Conservation (phyloP, 192 early-diverging fungal genomes). For the Rhizophagus sp. region DNA sequence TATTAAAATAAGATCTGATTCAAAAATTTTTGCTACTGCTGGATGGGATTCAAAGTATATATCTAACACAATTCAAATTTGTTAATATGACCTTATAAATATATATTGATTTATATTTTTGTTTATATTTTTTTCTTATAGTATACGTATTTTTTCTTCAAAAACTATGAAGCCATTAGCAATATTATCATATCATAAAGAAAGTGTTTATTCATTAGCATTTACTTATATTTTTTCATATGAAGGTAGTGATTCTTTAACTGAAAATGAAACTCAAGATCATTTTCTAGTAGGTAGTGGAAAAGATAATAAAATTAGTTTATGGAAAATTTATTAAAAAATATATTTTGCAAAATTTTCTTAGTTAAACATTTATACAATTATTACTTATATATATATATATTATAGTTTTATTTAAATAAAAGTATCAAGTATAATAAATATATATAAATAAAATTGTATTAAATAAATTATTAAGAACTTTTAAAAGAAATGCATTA, state of each 20-base stretch:
- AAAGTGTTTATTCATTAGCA: slow-evolving; percentile 39
- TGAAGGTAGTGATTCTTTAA: slow-evolving; percentile 7
- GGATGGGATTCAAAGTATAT: slow-evolving; percentile 46
- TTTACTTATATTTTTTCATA: slow-evolving; percentile 33
- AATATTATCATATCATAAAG: slow-evolving; percentile 42
- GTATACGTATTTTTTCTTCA: slow-evolving; percentile 40
- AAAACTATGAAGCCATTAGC: slow-evolving; percentile 46
- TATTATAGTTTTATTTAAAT: too few species aligned
- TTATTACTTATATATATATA: too few species aligned
- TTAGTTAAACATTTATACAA: too few species aligned
- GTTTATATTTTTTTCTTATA: background rate
- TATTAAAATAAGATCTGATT: slow-evolving; percentile 38
- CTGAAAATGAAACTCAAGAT: slow-evolving; percentile 31
- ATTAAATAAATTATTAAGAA: too few species aligned
- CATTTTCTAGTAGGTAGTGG: slow-evolving; percentile 43
- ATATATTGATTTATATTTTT: background rate
- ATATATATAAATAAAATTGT: too few species aligned
- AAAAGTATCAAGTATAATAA: too few species aligned
- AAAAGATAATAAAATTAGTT: slow-evolving; percentile 41
- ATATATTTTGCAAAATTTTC: too few species aligned
- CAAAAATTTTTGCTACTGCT: slow-evolving; percentile 40
- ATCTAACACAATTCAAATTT: background rate
- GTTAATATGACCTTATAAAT: background rate
- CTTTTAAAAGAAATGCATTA: too few species aligned
- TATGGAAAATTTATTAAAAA: slow-evolving; percentile 46